Conservation (phyloP, 2,329 filamentous ascomycete genomes). For the Alternaria postmessia region DNA sequence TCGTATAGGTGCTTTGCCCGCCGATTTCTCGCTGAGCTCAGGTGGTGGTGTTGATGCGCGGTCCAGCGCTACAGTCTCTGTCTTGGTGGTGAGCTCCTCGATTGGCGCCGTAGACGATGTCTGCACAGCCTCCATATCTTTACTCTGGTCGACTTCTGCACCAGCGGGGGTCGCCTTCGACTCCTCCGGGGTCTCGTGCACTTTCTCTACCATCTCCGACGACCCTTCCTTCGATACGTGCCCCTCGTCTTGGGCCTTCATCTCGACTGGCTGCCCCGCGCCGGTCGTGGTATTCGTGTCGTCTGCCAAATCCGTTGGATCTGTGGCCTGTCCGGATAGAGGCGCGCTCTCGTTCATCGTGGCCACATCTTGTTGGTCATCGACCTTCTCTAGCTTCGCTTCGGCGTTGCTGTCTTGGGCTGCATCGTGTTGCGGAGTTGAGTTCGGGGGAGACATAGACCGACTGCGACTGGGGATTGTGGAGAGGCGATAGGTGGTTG, state of each 20-base stretch:
- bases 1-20: slow-evolving; percentile 40
- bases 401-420: slow-evolving; percentile 29
- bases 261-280: slow-evolving; percentile 33
- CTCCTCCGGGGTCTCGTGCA: neutral
- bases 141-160: neutral
- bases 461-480: slow-evolving; percentile 29
- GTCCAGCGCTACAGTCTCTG: slow-evolving; percentile 20
- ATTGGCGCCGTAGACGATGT: slow-evolving; percentile 17
- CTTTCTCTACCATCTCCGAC: slow-evolving; percentile 1
- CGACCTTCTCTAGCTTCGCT: slow-evolving; percentile 29
- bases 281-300: slow-evolving; percentile 13
- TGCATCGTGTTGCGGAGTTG: slow-evolving; percentile 43
- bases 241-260: slow-evolving; percentile 15
- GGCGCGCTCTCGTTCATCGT: slow-evolving; percentile 1
- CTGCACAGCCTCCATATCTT: slow-evolving; percentile 5
- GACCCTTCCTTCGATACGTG: slow-evolving; percentile 8
- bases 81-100: slow-evolving; percentile 30
- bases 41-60: slow-evolving; percentile 32
- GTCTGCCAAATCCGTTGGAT: neutral
- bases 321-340: neutral
- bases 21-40: slow-evolving; percentile 31
- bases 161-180: neutral
- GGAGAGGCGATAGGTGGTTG: slow-evolving; percentile 8
- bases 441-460: slow-evolving; percentile 48
- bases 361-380: slow-evolving; percentile 12